These are phyloP conservation scores for Penicillium arizonense DNA, from an alignment of 495 filamentous ascomycete species.

Conservation along the genomic window DNA sequence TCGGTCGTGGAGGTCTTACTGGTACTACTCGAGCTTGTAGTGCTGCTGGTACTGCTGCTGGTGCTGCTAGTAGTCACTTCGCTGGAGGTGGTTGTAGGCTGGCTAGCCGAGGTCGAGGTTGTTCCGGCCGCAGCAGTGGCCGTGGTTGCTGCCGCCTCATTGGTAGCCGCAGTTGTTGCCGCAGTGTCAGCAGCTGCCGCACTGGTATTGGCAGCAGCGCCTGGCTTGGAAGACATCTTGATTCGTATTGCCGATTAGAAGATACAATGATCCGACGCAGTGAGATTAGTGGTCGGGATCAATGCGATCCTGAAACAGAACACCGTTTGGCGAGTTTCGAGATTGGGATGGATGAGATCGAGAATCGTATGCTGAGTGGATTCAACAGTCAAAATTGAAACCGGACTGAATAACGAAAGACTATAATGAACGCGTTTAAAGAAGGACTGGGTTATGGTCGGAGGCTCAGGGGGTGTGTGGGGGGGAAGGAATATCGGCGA, in stretches of 20 bases:
- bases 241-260: not conserved
- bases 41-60: slow-evolving; percentile 9
- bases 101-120: not conserved
- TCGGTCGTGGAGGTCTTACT: slow-evolving; percentile 28
- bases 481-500: not conserved
- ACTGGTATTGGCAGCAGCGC: not conserved
- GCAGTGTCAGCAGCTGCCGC: not conserved
- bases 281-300: slow-evolving; percentile 3
- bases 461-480: slow-evolving; percentile 12
- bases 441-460: slow-evolving; percentile 2
- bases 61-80: slow-evolving; percentile 9
- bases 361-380: not conserved
- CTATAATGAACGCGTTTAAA: slow-evolving; percentile 9
- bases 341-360: not conserved
- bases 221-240: not conserved
- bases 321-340: slow-evolving; percentile 3
- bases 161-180: not conserved
- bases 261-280: not conserved
- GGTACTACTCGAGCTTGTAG: slow-evolving; percentile 12
- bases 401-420: slow-evolving; percentile 17
- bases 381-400: not conserved
- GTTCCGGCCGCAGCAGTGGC: slow-evolving; percentile 3
- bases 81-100: slow-evolving; percentile 12
- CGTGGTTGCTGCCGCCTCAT: not conserved
- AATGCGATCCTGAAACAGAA: slow-evolving; percentile 1